Evolutionary conservation across 108 stramenopile genomes (phyloP).

Genomic region (Hondaea fermentalgiana): DNA sequence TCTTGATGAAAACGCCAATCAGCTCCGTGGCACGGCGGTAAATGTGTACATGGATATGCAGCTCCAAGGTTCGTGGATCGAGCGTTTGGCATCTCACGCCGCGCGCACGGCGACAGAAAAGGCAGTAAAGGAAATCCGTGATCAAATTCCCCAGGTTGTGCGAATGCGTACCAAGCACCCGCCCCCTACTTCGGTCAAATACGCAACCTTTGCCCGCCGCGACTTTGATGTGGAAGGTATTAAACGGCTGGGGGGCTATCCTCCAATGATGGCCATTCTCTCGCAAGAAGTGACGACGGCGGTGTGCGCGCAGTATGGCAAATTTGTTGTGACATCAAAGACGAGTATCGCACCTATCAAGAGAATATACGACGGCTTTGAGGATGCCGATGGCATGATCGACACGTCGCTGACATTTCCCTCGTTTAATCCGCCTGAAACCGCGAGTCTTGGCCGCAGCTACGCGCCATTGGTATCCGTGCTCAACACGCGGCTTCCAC

Average conservation of each 20-base stretch:
- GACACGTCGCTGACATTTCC: background rate
- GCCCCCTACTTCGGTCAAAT: constrained; percentile 41
- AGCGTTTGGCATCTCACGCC: background rate
- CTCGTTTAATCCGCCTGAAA: background rate
- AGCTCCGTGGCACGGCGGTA: background rate
- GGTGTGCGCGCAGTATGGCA: constrained; percentile 58
- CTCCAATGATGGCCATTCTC: constrained; percentile 30
- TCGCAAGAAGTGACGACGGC: constrained; percentile 46
- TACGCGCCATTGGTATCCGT: background rate
- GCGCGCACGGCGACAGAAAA: background rate
- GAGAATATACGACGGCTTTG: background rate
- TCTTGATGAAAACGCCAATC: background rate
- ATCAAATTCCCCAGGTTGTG: background rate
- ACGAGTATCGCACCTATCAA: background rate
- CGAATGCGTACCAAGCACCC: constrained; percentile 41
- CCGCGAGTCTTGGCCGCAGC: background rate
- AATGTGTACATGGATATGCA: background rate
- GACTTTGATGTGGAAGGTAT: constrained; percentile 34
- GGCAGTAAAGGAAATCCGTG: background rate
- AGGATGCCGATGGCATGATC: background rate
- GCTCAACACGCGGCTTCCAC: background rate
- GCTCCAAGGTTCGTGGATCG: background rate
- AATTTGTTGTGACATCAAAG: constrained; percentile 28
- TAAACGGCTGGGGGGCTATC: constrained; percentile 40
- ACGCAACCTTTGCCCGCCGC: constrained; percentile 50